Base-by-base conservation (phyloP, 768 basidiomycete species). In the Lentinula sp. region DNA sequence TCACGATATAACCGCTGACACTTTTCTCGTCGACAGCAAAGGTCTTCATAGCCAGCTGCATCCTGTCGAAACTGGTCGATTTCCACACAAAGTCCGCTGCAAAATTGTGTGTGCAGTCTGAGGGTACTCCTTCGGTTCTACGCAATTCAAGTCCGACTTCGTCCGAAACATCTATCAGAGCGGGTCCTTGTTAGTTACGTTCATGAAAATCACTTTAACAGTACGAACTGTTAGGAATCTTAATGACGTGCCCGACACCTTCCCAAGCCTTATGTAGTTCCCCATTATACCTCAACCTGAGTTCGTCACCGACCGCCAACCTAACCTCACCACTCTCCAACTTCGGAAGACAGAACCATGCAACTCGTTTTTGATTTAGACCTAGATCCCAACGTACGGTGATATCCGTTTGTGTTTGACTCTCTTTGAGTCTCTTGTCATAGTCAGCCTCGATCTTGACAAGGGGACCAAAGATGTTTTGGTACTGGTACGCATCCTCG, bases 371-470 rank as follows among this genome's bases (percentile, higher is more conserved):
- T 76, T 99, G 97, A 72, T 99, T 99, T 66, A 99, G 76, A 71
- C 97, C 97, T 56, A 98, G 78, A 74, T 99, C 97, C 97, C 97
- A 99, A 49, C 97, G 80, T 23, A 99, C 89, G 31, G 88, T 87
- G 68, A 99, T 95, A 64, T 96, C 93, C 4, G 92, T 97, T 76
- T 99, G 96, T 0, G 97, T 98, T 76, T 99, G 97, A 63, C 93
- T 93, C 73, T 99, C 97, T 75, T 99, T 99, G 68, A 98, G 81
- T 59, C 88, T 84, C 76, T 98, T 98, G 71, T 99, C 97, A 68
- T 98, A 99, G 76, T 99, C 97, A 2, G 97, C 97, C 70, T 99
- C 97, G 66, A 99, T 98, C 78, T 99, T 99, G 74, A 99, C 97
- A 50, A 99, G 84, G 15, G 97, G 97, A 4, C 97, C 97, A 68